A percentile compares a stretch with the other conserved stretches of the same genome.
These are phyloP conservation scores for Mortierella sp. DNA, from an alignment of 371 early-diverging fungal genomes.

Conservation along the genomic window DNA sequence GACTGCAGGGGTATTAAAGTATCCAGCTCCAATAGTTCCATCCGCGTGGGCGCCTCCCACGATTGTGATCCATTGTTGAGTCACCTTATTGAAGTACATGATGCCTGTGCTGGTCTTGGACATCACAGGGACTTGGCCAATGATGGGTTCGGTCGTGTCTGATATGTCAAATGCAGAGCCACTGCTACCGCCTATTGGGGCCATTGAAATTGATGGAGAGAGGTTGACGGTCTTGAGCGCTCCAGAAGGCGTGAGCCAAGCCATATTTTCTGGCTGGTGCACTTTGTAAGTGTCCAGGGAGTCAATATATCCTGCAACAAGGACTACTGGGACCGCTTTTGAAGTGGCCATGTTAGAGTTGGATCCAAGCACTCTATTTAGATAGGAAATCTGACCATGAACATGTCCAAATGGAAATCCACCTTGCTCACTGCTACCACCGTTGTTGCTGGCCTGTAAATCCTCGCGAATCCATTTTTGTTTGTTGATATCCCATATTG, in stretches of 20 bases:
- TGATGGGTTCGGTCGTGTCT: background rate
- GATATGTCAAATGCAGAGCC: background rate
- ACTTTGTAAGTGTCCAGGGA: slow-evolving; percentile 41
- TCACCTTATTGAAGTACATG: slow-evolving; percentile 22
- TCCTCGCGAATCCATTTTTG: slow-evolving; percentile 27
- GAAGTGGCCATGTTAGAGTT: slow-evolving; percentile 1
- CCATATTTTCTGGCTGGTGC: slow-evolving; percentile 21
- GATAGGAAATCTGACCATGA: slow-evolving; percentile 36
- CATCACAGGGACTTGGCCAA: slow-evolving; percentile 1
- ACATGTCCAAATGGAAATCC: slow-evolving; percentile 31
- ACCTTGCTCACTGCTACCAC: background rate
- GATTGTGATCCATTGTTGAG: slow-evolving; percentile 37
- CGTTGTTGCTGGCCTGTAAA: background rate
- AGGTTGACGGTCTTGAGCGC: slow-evolving; percentile 32
- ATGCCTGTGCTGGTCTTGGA: slow-evolving; percentile 26
- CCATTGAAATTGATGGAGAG: slow-evolving; percentile 14
- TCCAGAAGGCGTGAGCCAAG: slow-evolving; percentile 38
- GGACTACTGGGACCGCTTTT: slow-evolving; percentile 1
- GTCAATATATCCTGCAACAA: slow-evolving; percentile 37
- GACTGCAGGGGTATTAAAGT: slow-evolving; percentile 15
- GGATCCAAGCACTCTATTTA: slow-evolving; percentile 34
- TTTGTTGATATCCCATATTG: slow-evolving; percentile 34
- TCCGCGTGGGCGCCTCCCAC: slow-evolving; percentile 28
- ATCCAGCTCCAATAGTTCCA: slow-evolving; percentile 31
- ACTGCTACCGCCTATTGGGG: background rate